Base-by-base conservation (phyloP, 176 grass and related monocot genomes). In the barley (Hordeum vulgare) region DNA sequence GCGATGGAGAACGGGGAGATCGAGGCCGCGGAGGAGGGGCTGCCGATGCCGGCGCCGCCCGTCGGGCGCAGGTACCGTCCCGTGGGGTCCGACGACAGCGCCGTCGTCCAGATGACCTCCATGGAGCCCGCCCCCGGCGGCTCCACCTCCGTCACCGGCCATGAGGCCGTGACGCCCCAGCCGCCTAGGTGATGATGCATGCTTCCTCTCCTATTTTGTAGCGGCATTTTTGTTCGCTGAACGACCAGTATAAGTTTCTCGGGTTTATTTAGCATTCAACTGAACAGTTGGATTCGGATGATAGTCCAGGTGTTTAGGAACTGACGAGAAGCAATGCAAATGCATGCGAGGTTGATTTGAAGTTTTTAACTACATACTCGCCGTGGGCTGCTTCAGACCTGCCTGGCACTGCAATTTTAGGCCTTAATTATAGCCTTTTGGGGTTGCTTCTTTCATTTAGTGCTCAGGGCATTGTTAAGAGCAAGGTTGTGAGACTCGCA, bases 1-100 rank as follows among this genome's bases (percentile, higher is more conserved):
- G 80, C 76, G 44, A 97, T 97, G 95, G 92, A 86, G 78, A 97
- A 92, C 86, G 90, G 69, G 61, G 92, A 94, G 79, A 93, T 92
- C 67, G 90, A 92, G 81, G 81, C 81, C 41, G 78, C 81, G 18
- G 84, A 94, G 61, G 90, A 94, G 29, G 88, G 84, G 78, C 77
- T 86, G 67, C 85, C 91, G 23, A 73, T 81, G 76, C 84, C 87
- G 14, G 71, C 80, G 31, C 77, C 86, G 75, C 90, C 73, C 3
- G 36, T 83, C 26, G 90, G 90, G 60, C 88, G 85, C 39, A 81
- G 91, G 57, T 94, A 94, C 75, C 84, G 84, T 14, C 90, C 95
- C 0, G 95, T 94, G 4, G 90, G 86, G 3, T 89, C 88, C 11
- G 80, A 81, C 33, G 92, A 97, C 61, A 64, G 81, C 25, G 80